A percentile compares a stretch with the other conserved stretches of the same genome.
These are phyloP conservation scores for Xylaria flabelliformis DNA, from an alignment of 495 filamentous ascomycete genomes.

Conservation along the genomic window DNA sequence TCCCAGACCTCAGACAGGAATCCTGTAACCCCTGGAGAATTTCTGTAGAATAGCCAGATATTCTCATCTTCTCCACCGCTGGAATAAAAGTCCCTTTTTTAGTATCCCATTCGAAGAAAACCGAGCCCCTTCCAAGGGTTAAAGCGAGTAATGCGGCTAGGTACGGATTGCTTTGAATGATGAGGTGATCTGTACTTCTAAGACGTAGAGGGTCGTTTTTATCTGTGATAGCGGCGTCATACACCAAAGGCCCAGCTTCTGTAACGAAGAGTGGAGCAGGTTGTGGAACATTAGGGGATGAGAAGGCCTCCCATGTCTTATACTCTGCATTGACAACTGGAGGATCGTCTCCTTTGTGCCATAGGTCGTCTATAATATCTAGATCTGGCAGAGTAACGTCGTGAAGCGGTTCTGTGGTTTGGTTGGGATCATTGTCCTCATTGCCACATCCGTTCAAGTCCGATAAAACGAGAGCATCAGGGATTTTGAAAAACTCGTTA, in stretches of 20 bases:
- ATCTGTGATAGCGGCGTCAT: conserved; percentile 69
- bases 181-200: conserved; percentile 34
- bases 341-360: conserved; percentile 52
- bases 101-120: conserved; percentile 75
- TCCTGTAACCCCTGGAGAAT: conserved; percentile 63
- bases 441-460: conserved; percentile 37
- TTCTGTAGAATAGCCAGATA: conserved; percentile 71
- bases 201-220: conserved; percentile 39
- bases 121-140: conserved; percentile 79
- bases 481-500: conserved; percentile 53
- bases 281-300: conserved; percentile 48
- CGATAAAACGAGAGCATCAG: conserved; percentile 42
- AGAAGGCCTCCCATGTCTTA: conserved; percentile 78
- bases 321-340: conserved; percentile 48
- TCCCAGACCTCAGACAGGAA: conserved; percentile 65
- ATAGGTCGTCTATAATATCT: conserved; percentile 58
- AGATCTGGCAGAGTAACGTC: conserved; percentile 35
- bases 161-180: conserved; percentile 57
- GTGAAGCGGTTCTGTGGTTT: conserved; percentile 36
- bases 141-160: conserved; percentile 70
- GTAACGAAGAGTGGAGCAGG: conserved; percentile 69
- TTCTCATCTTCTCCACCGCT: conserved; percentile 59
- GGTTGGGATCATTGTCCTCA: conserved; percentile 26
- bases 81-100: conserved; percentile 63
- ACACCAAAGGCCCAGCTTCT: conserved; percentile 74